Conservation (phyloP, 768 basidiomycete genomes). For the Rhodosporidiobolus sp. region DNA sequence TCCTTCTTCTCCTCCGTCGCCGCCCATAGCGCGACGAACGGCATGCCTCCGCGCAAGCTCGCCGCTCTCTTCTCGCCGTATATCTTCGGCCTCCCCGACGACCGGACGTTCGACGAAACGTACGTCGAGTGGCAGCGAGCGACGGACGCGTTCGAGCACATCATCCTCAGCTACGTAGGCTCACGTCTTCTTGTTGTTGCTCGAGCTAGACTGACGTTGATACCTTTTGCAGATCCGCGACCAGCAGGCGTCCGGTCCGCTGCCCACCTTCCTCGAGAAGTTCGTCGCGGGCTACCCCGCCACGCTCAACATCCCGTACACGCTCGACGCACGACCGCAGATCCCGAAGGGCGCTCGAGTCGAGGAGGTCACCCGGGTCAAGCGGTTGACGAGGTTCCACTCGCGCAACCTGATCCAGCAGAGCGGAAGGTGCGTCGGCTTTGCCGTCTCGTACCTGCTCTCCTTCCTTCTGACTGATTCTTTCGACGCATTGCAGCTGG, state of each 20-base stretch:
- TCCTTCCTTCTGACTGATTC: background rate
- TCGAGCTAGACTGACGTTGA: background rate
- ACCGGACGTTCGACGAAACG: slow-evolving; percentile 56
- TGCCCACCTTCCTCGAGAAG: slow-evolving; percentile 80
- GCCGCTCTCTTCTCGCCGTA: slow-evolving; percentile 67
- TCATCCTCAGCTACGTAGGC: slow-evolving; percentile 83
- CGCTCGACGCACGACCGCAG: slow-evolving; percentile 53
- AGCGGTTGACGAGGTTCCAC: slow-evolving; percentile 81
- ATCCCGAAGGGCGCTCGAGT: slow-evolving; percentile 73
- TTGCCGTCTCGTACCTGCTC: no score
- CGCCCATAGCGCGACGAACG: slow-evolving; percentile 76
- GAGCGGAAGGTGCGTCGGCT: slow-evolving; percentile 50
- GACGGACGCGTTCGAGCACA: slow-evolving; percentile 83
- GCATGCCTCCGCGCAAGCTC: slow-evolving; percentile 84
- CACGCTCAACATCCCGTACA: slow-evolving; percentile 55
- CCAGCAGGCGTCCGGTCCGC: slow-evolving; percentile 56
- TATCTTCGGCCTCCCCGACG: slow-evolving; percentile 67
- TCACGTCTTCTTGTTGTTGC: slow-evolving; percentile 41
- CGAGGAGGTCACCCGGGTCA: slow-evolving; percentile 70
- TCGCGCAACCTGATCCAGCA: slow-evolving; percentile 72
- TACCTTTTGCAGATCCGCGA: slow-evolving; percentile 49
- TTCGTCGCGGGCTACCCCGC: slow-evolving; percentile 87
- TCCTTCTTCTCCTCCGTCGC: slow-evolving; percentile 77
- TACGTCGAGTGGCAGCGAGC: slow-evolving; percentile 74
- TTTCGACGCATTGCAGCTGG: slow-evolving; percentile 51